Base-by-base conservation (phyloP, 2,329 filamentous ascomycete species). In the Fusarium acutatum region DNA sequence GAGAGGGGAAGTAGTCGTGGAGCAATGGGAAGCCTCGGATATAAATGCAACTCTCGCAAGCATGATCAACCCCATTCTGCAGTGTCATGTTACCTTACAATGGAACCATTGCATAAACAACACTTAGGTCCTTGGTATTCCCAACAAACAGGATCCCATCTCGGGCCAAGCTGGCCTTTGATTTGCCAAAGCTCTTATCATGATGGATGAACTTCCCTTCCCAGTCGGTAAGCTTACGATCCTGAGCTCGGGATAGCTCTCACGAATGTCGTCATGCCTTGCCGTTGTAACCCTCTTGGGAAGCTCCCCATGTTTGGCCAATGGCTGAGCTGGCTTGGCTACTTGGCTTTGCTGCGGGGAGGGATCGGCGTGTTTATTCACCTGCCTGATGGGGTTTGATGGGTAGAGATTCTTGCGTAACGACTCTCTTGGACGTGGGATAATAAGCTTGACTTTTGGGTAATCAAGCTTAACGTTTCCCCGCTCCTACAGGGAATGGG, bases 221-320 rank as follows among this genome's bases (percentile, higher is more conserved):
- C 60, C 20, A 69, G 69, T 43, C 53, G 22, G 58, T 73, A 56
- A 72, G 72, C 74, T 72, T 72, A 74, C 74, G 37, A 56, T 35
- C 40, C 38, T 60, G 24, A 73, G 64, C 60, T 69, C 56, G 61
- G 40, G 63, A 72, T 62, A 71, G 41, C 58, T 61, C 34, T 28
- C 57, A 47, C 47, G 40, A 35, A 72, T 77, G 74, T 73, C 74
- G 67, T 76, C 74, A 76, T 76, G 46, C 34, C 61, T 61, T 32
- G 34, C 44, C 26, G 37, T 56, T 47, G 63, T 76, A 74, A 63
- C 73, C 63, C 14, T 34, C 61, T 75, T 50, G 41, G 71, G 73
- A 71, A 76, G 71, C 58, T 52, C n/a, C 49, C 30, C 30, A 52
- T 12, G 5, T 24, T 26, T 59, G 50, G 32, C 63, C 52, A 67